phyloP scores from a whole-genome alignment of 495 filamentous ascomycete genomes.

The Cetradonia linearis region DNA sequence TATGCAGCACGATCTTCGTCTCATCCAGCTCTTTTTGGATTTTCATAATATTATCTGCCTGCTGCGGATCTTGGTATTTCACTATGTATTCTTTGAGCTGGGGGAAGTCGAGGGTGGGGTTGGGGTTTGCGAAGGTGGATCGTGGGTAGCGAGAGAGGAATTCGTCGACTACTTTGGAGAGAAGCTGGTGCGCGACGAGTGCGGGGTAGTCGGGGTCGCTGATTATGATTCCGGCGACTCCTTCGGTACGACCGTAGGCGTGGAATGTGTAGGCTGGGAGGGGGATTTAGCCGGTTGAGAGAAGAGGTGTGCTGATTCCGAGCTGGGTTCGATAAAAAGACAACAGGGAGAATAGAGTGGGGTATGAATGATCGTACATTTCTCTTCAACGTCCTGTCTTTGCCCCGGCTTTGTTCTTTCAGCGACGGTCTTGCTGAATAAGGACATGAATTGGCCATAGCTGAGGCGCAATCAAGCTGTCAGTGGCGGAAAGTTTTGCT shows the following conservation, averaged over 20 bases:
- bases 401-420: conserved; percentile 78
- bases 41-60: conserved; percentile 85
- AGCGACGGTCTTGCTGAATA: conserved; percentile 54
- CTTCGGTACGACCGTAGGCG: conserved; percentile 79
- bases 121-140: conserved; percentile 48
- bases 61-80: conserved; percentile 80
- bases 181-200: conserved; percentile 84
- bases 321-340: background rate
- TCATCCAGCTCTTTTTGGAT: conserved; percentile 96
- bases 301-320: background rate
- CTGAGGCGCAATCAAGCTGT: conserved; percentile 23
- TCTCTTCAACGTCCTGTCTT: conserved; percentile 84
- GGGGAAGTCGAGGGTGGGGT: conserved; percentile 48
- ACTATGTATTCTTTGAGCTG: conserved; percentile 71
- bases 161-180: conserved; percentile 87
- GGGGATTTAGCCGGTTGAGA: conserved; percentile 9
- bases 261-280: conserved; percentile 65
- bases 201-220: conserved; percentile 82
- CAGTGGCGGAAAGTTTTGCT: background rate
- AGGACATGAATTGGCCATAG: conserved; percentile 44
- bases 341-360: conserved; percentile 17
- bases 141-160: conserved; percentile 75
- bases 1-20: conserved; percentile 95
- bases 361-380: conserved; percentile 40
- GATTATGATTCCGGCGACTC: conserved; percentile 80